These are phyloP conservation scores for Cercospora sojina DNA, from an alignment of 2,329 filamentous ascomycete species.

Conservation along the genomic window DNA sequence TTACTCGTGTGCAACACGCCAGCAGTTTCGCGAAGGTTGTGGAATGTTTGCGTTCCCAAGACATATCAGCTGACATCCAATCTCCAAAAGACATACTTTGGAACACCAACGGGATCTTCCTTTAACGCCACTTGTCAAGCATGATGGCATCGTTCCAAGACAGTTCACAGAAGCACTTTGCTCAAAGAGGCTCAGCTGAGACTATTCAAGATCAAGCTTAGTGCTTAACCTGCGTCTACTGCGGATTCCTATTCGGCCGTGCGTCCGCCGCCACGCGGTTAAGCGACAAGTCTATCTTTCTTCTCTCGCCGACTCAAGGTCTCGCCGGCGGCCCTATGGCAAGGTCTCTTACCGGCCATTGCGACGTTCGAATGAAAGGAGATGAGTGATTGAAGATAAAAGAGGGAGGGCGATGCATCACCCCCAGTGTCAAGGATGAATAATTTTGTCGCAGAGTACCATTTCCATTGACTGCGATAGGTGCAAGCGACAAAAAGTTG, in stretches of 20 bases:
- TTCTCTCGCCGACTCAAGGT: background rate
- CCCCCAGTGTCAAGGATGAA: background rate
- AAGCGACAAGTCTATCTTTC: background rate
- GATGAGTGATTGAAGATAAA: background rate
- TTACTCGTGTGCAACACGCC: background rate
- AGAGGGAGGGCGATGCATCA: background rate
- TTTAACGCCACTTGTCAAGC: background rate
- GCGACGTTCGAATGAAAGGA: background rate
- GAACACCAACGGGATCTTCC: background rate
- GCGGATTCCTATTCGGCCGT: background rate
- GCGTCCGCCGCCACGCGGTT: background rate
- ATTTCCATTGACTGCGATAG: background rate
- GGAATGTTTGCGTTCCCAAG: background rate
- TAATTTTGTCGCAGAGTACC: background rate
- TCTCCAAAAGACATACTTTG: background rate
- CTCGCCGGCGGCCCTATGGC: constrained; percentile 1
- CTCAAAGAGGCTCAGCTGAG: background rate
- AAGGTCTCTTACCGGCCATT: background rate
- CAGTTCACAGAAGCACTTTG: background rate
- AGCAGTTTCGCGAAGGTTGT: background rate
- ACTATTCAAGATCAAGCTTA: background rate
- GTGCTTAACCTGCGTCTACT: background rate
- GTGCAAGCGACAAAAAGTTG: background rate
- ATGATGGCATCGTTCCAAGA: background rate
- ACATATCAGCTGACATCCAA: background rate